Evolutionary conservation across 768 basidiomycete genomes (phyloP).

Genomic region (Serendipita indica): DNA sequence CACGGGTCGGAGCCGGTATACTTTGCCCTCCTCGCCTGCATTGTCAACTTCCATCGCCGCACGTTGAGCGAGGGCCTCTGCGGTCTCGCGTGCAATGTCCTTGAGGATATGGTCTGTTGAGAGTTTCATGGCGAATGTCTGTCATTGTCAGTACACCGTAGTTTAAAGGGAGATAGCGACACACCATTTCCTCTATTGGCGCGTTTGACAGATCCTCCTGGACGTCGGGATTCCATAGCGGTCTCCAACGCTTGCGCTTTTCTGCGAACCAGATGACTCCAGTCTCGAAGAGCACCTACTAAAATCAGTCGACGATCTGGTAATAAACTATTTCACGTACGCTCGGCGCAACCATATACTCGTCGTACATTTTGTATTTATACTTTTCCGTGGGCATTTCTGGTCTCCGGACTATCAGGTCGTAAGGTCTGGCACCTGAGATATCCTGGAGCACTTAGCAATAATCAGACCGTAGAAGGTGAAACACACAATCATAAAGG

Average conservation of each 20-base stretch:
- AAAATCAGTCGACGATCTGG: neutral
- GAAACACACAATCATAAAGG: slow-evolving; percentile 63
- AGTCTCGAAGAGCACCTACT: slow-evolving; percentile 83
- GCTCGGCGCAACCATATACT: slow-evolving; percentile 88
- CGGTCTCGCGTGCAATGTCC: neutral
- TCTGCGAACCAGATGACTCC: slow-evolving; percentile 79
- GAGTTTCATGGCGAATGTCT: slow-evolving; percentile 87
- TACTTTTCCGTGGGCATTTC: slow-evolving; percentile 72
- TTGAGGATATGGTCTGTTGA: slow-evolving; percentile 61
- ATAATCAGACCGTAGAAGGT: neutral
- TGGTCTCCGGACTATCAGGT: slow-evolving; percentile 72
- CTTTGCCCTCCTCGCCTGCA: no score
- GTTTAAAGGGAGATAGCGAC: slow-evolving; percentile 17
- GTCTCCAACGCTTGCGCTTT: slow-evolving; percentile 40
- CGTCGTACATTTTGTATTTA: slow-evolving; percentile 81
- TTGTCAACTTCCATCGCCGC: neutral
- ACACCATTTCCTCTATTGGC: slow-evolving; percentile 29
- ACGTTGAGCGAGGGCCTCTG: neutral
- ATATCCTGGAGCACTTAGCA: neutral
- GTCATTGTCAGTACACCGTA: slow-evolving; percentile 1
- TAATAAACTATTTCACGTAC: slow-evolving; percentile 26
- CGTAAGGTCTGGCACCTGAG: slow-evolving; percentile 66
- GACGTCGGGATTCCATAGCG: slow-evolving; percentile 41
- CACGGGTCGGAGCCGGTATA: no score
- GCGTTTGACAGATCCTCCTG: slow-evolving; percentile 56